Evolutionary conservation across 2,329 filamentous ascomycete species (phyloP), one percentile per base, ranked within the genome.

Genomic region (Colletotrichum navitas): DNA sequence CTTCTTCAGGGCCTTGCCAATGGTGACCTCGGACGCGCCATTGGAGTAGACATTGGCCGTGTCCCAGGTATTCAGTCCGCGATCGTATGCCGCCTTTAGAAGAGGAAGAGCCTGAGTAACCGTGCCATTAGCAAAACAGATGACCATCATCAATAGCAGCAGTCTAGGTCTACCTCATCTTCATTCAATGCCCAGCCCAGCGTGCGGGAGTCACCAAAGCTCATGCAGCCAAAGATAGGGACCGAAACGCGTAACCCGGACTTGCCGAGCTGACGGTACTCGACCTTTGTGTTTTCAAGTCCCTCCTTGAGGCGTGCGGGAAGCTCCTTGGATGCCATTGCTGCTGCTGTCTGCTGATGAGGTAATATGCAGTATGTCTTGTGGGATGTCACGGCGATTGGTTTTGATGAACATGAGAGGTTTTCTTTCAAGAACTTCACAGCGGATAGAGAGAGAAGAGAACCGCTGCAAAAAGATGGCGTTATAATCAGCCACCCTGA

Each of bases 211-310:
- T 85, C 82, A 29, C 90, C 90, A 71, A 90, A 88, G 76, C 84
- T 87, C 90, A 92, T 92, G 71, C 86, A 85, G 0, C 91, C 91
- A 49, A 92, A 82, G 67, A 92, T 90, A 51, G 91, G 87, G 61
- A 88, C 85, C 0, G 90, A 92, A 54, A 92, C 83, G 64, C 86
- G 86, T 18, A 92, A 86, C 41, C 91, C 90, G 62, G 85, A 89
- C 71, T 85, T 87, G 43, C 91, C 90, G 12, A 92, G 83, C 66
- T 84, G 82, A 75, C 84, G 82, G 76, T 87, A 87, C 66, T 86
- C 83, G 71, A 79, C 81, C 74, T 86, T 86, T 70, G 83, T 74
- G 68, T 74, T 74, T 51, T 81, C 79, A 21, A 82, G 34, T 12
- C 78, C 74, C 68, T 76, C 63, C 63, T 75, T 74, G 61, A 78